These are phyloP conservation scores for Epichloe elymi DNA, from an alignment of 2,329 filamentous ascomycete genomes.

Conservation along the genomic window DNA sequence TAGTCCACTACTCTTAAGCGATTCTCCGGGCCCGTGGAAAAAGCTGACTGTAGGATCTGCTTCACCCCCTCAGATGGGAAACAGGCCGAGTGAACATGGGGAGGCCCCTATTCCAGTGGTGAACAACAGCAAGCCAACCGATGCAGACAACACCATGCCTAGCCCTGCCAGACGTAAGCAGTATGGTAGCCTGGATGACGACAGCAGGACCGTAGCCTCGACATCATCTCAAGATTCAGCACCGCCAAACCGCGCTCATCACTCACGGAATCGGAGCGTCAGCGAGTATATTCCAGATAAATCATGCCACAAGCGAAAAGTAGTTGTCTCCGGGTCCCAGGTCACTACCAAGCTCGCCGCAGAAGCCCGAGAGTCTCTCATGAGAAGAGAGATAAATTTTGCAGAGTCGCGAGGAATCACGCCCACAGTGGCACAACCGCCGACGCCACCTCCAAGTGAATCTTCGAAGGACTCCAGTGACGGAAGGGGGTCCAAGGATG, in stretches of 20 bases:
- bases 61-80: conserved; percentile 24
- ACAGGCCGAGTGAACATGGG: conserved; percentile 12
- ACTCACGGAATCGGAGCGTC: conserved; percentile 66
- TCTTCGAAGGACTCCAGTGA: conserved; percentile 37
- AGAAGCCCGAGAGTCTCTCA: conserved; percentile 31
- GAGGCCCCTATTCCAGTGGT: conserved; percentile 33
- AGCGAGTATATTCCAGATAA: conserved; percentile 79
- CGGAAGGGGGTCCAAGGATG: conserved; percentile 26
- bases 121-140: conserved; percentile 37
- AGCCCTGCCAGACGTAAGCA: conserved; percentile 44
- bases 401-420: conserved; percentile 66
- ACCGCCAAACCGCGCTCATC: conserved; percentile 19
- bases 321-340: conserved; percentile 57
- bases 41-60: conserved; percentile 33
- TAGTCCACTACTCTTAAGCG: conserved; percentile 54
- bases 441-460: conserved; percentile 74
- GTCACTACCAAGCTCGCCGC: conserved; percentile 21
- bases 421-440: conserved; percentile 44
- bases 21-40: conserved; percentile 56
- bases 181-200: conserved; percentile 28
- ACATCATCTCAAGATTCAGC: conserved; percentile 6
- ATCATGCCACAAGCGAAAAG: conserved; percentile 55
- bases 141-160: conserved; percentile 28
- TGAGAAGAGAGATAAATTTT: conserved; percentile 67
- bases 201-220: conserved; percentile 19